Evolutionary conservation across 1,284 basidiomycete genomes (phyloP).

Genomic region (Xerocomus amazonicus): DNA sequence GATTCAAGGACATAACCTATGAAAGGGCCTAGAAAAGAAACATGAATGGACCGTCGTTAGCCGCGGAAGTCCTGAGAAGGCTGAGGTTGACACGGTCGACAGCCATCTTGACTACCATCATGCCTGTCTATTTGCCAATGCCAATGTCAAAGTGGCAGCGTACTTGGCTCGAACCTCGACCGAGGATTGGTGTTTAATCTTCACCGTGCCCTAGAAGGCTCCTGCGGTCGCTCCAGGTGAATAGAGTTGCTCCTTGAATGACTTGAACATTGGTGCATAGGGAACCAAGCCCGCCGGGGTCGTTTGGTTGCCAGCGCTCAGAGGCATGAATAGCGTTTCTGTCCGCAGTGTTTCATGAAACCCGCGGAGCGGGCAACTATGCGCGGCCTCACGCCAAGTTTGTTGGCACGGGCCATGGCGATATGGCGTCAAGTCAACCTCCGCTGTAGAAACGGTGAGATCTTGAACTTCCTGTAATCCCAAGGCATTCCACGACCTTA

Average conservation of each 20-base stretch:
- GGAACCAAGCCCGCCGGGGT: too few relatives aligned
- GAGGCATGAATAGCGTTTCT: too few relatives aligned
- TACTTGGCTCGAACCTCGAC: too few relatives aligned
- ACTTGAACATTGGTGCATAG: too few relatives aligned
- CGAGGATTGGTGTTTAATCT: too few relatives aligned
- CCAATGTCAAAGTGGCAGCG: too few relatives aligned
- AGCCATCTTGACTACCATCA: neutral
- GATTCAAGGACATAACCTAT: neutral
- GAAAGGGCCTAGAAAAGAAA: neutral
- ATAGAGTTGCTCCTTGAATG: too few relatives aligned
- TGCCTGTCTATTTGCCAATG: neutral
- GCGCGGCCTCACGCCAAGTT: neutral
- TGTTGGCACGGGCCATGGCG: neutral
- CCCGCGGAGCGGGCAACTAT: neutral
- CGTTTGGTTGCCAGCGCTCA: too few relatives aligned
- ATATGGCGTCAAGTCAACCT: neutral
- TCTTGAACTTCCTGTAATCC: neutral
- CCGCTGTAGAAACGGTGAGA: neutral
- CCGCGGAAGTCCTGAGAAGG: neutral
- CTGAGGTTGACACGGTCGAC: neutral
- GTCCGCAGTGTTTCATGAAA: neutral
- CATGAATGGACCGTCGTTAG: neutral
- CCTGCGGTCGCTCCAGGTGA: too few relatives aligned
- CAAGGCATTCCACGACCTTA: neutral
- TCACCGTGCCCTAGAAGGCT: too few relatives aligned